Evolutionary conservation across 805 yeast species (phyloP).

Genomic region (Candida pseudoglaebosa): DNA sequence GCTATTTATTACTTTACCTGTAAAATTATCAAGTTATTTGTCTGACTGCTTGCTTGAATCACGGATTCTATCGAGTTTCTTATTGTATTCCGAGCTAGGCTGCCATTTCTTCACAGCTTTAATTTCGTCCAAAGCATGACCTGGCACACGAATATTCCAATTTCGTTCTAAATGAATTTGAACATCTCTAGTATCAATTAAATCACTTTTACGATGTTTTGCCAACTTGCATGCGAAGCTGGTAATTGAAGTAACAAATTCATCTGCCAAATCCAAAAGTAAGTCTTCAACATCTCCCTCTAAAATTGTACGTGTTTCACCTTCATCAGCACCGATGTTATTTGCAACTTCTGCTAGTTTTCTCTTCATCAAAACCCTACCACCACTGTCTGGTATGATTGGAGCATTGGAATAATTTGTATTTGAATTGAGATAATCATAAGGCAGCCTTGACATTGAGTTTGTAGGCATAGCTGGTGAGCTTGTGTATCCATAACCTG

Average conservation of each 20-base stretch:
- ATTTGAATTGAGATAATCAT: slow-evolving; percentile 48
- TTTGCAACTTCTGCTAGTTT: slow-evolving; percentile 84
- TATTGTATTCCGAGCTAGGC: slow-evolving; percentile 58
- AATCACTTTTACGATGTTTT: slow-evolving; percentile 86
- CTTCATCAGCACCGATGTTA: slow-evolving; percentile 78
- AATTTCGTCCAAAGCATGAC: slow-evolving; percentile 86
- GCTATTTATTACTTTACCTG: too few species aligned
- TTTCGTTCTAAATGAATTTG: slow-evolving; percentile 88
- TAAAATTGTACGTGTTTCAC: slow-evolving; percentile 82
- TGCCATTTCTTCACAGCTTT: slow-evolving; percentile 71
- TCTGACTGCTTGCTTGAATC: neutral
- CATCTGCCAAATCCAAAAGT: slow-evolving; percentile 89
- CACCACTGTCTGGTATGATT: slow-evolving; percentile 52
- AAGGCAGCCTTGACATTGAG: slow-evolving; percentile 68
- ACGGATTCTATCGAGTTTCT: slow-evolving; percentile 39
- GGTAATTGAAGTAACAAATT: slow-evolving; percentile 85
- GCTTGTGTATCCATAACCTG: slow-evolving; percentile 72
- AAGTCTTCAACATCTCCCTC: slow-evolving; percentile 96
- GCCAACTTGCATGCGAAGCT: slow-evolving; percentile 92
- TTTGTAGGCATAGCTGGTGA: slow-evolving; percentile 56
- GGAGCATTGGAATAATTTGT: slow-evolving; percentile 20
- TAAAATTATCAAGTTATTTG: too few species aligned
- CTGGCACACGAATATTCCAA: slow-evolving; percentile 95
- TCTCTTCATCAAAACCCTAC: slow-evolving; percentile 82
- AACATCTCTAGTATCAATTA: slow-evolving; percentile 81